Evolutionary conservation across 2,329 filamentous ascomycete species (phyloP), one percentile per base, ranked within the genome.

Genomic region (Colletotrichum sansevieriae): DNA sequence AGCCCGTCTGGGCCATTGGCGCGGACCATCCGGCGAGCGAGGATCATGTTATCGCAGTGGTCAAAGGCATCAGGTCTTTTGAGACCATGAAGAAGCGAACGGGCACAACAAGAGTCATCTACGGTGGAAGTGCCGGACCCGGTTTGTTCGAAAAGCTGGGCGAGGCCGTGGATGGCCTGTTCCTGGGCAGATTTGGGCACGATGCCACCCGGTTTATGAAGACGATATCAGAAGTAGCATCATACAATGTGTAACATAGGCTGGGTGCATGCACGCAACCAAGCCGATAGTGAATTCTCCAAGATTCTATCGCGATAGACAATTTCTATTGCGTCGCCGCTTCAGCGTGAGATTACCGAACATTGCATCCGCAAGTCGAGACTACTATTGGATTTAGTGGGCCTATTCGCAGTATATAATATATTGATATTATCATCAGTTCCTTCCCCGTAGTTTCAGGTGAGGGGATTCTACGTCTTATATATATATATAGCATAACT

Each of bases 1-100:
- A 97, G 82, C 93, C 93, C 8, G 92, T 96, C 1, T 97, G 93
- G 93, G 93, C 93, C 1, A 97, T 96, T 78, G 93, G 93, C 0
- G 90, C 92, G 10, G 82, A 86, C 1, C 83, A 90, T 74, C 93
- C 93, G 2, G 93, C 93, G 0, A 85, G 85, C 8, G 87, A 90
- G 18, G 89, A 90, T 70, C 91, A 97, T 76, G 91, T 97, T 0
- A 85, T 91, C 4, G 86, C 83, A 43, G 92, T 96, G 2, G 90
- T 92, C 15, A 85, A 85, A 73, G 88, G 87, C 18, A 84, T 95
- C 56, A 84, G 90, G 62, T 74, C 75, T 6, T 78, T 88, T 11
- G 84, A 87, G 29, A 81, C 86, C 61, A 80, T 89, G 7, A 79
- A 79, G 67, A 75, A 75, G 20, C 82, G 90, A 57, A 81, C 80